A percentile compares a stretch with the other conserved stretches of the same genome.
Conservation (phyloP, 441 rosid genomes). For the Erodium trifolium region DNA sequence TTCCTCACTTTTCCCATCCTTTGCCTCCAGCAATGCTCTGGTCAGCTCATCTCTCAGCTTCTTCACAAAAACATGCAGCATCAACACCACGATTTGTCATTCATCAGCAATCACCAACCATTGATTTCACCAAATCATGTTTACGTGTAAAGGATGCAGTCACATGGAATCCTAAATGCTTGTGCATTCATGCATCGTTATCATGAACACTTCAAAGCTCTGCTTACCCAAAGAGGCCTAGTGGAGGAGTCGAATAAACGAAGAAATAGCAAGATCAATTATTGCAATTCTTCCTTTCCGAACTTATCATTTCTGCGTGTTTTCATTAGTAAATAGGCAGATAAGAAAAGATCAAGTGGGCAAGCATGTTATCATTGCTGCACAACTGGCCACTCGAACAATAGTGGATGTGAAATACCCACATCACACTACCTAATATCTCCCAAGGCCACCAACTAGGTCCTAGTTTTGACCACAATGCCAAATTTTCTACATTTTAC, state of each 20-base stretch:
- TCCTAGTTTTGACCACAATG: constrained; percentile 14
- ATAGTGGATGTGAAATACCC: constrained; percentile 15
- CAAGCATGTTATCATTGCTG: constrained; percentile 22
- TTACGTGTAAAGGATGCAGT: neutral
- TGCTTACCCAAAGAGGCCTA: neutral
- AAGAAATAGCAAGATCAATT: constrained; percentile 3
- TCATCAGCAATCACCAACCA: neutral
- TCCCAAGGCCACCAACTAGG: neutral
- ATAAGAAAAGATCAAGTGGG: constrained; percentile 18
- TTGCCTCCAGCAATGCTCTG: constrained; percentile 61
- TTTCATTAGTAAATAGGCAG: neutral
- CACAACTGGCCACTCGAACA: constrained; percentile 31
- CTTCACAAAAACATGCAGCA: constrained; percentile 34
- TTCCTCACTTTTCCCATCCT: constrained; percentile 33
- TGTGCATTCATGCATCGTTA: constrained; percentile 21
- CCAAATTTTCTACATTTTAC: constrained; percentile 6
- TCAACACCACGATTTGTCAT: neutral
- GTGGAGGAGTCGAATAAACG: constrained; percentile 7
- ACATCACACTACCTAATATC: constrained; percentile 17
- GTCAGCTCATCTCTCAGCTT: constrained; percentile 69
- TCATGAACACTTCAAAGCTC: neutral
- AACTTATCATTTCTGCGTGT: neutral
- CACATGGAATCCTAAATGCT: neutral
- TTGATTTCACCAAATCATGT: constrained; percentile 1
- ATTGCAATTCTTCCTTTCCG: neutral